phyloP scores from a whole-genome alignment of 768 basidiomycete species.

The Leccinellum rugosiceps region DNA sequence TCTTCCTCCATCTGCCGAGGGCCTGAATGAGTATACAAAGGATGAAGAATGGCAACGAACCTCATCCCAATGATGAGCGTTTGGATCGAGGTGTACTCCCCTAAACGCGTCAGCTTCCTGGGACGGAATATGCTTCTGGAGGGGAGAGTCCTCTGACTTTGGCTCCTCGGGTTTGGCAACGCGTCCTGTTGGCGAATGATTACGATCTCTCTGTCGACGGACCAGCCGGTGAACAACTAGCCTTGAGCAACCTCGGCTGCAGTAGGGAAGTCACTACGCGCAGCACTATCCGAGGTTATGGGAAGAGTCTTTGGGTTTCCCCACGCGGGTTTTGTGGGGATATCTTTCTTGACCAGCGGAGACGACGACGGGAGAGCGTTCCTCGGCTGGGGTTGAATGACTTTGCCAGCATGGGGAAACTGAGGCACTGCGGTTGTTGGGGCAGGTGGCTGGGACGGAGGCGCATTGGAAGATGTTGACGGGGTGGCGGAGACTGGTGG shows the following conservation, averaged over 20 bases:
- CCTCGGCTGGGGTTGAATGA: slow-evolving; percentile 64
- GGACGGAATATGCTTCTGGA: slow-evolving; percentile 54
- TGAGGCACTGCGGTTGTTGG: slow-evolving; percentile 43
- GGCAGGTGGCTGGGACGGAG: slow-evolving; percentile 44
- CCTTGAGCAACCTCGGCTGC: slow-evolving; percentile 93
- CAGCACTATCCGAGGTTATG: slow-evolving; percentile 37
- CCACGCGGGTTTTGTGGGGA: slow-evolving; percentile 63
- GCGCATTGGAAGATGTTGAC: slow-evolving; percentile 40
- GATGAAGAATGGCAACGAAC: slow-evolving; percentile 44
- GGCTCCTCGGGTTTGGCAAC: slow-evolving; percentile 30
- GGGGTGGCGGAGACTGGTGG: slow-evolving; percentile 56
- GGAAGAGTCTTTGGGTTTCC: slow-evolving; percentile 49
- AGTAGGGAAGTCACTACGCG: slow-evolving; percentile 84
- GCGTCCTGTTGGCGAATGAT: slow-evolving; percentile 20
- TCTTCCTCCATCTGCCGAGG: slow-evolving; percentile 78
- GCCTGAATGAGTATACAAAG: slow-evolving; percentile 3
- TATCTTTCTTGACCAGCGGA: slow-evolving; percentile 34
- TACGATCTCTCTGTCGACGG: slow-evolving; percentile 4
- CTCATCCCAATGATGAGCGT: slow-evolving; percentile 97
- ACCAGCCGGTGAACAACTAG: slow-evolving; percentile 32
- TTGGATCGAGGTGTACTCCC: slow-evolving; percentile 90
- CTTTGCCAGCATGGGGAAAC: slow-evolving; percentile 56
- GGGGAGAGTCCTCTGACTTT: slow-evolving; percentile 52
- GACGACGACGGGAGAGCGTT: slow-evolving; percentile 32
- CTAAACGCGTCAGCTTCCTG: slow-evolving; percentile 94